Evolutionary conservation across 148 eudicot species (phyloP), one percentile per base, ranked within the genome.

Genomic region (Persicaria tinctoria): DNA sequence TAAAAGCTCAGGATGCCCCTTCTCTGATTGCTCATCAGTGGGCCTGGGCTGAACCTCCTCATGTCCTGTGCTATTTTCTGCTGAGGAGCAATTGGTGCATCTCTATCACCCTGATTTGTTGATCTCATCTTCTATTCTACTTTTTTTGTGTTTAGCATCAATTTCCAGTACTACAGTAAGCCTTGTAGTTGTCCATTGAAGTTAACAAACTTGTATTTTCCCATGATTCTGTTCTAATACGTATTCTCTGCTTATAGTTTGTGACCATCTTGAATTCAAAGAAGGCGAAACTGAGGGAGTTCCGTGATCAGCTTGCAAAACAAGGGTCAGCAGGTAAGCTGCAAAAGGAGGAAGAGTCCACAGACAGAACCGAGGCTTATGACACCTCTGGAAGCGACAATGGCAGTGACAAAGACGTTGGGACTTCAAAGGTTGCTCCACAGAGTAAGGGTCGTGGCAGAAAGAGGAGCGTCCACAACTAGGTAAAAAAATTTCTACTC

Each of bases 231-330:
- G 41, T 47, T 45, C 41, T n/a, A n/a, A 12, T 41, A 66, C 4
- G 10, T 66, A 8, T 20, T 46, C 46, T 75, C 4, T 79, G 70
- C 17, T 76, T 79, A 44, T 85, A 95, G 98, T 95, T 95, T 87
- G 87, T 95, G 74, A 83, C 82, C 46, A 87, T 95, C 41, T 74
- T 95, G 76, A 95, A 95, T 83, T 84, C 92, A 45, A 95, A 95
- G 89, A 95, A 95, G 82, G 88, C 92, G 76, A 95, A 90, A 80
- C 87, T 95, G 20, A 89, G 97, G 81, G 91, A 88, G 80, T 90
- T 91, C 78, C 90, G 92, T 23, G 88, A 87, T 77, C 81, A 72
- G 76, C 83, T 87, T 32, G 84, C 89, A 2, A 86, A 88, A 47
- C 80, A 80, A 78, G 81, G 53, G 51, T 82, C 79, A 8, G 64